Conservation (phyloP, 805 yeast species). For the Ogataea corticis region DNA sequence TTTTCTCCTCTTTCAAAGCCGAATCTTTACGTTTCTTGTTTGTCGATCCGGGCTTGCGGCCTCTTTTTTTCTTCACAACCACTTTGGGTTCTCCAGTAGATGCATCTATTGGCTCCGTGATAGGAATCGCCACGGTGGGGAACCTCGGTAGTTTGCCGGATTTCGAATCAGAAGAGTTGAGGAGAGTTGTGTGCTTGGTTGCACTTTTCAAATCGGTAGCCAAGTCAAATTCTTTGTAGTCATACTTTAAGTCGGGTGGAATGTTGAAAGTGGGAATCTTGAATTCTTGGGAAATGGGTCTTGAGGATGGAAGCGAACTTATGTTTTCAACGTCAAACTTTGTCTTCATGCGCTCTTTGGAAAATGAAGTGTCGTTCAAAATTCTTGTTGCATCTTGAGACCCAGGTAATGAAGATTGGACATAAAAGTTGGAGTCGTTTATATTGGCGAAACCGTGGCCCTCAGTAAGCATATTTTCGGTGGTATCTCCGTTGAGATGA, state of each 20-base stretch:
- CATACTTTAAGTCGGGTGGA: constrained; percentile 18
- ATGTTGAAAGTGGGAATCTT: constrained; percentile 19
- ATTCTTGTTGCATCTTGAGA: constrained; percentile 19
- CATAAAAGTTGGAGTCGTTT: constrained; percentile 18
- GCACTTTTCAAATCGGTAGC: constrained; percentile 8
- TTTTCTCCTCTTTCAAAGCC: constrained; percentile 12
- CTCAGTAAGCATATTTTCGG: constrained; percentile 17
- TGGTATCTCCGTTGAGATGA: constrained; percentile 15
- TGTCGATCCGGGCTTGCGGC: constrained; percentile 24
- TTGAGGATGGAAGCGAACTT: constrained; percentile 19
- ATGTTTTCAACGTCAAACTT: constrained; percentile 17
- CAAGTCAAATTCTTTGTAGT: constrained; percentile 12
- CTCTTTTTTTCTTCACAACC: constrained; percentile 18
- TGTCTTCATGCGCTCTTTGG: constrained; percentile 12
- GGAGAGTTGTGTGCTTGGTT: constrained; percentile 3
- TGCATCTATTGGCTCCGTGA: constrained; percentile 7
- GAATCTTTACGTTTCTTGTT: constrained; percentile 20
- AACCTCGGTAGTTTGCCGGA: constrained; percentile 9
- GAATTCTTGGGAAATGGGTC: constrained; percentile 16
- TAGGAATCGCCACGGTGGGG: constrained; percentile 9
- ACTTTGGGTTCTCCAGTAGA: constrained; percentile 5
- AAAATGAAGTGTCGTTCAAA: constrained; percentile 13
- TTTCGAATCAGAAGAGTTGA: no score
- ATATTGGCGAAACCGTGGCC: constrained; percentile 16
- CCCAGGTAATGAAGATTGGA: constrained; percentile 20